Conservation (phyloP, 768 basidiomycete species). For the Agrocybe pediades region DNA sequence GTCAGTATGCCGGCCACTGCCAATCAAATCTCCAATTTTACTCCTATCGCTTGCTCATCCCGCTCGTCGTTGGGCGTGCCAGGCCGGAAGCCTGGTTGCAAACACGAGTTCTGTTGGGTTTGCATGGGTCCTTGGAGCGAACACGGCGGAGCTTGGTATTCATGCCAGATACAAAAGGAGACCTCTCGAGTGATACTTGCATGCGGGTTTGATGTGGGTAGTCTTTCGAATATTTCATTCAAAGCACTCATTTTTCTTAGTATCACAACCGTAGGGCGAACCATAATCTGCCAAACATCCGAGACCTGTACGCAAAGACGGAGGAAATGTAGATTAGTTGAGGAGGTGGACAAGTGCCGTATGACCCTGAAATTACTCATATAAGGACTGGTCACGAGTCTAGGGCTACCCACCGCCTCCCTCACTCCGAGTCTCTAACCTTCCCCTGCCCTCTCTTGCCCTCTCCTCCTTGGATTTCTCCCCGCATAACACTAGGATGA, state of each 20-base stretch:
- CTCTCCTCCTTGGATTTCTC: too few relatives aligned
- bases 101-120: conserved; percentile 98
- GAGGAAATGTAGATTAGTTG: conserved; percentile 99
- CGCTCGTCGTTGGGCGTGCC: too few relatives aligned
- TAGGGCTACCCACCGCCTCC: too few relatives aligned
- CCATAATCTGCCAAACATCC: conserved; percentile 93
- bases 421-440: too few relatives aligned
- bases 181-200: conserved; percentile 95
- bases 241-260: conserved; percentile 37
- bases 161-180: conserved; percentile 96
- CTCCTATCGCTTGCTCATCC: too few relatives aligned
- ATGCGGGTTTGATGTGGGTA: conserved; percentile 75
- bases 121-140: conserved; percentile 99
- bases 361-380: conserved; percentile 97
- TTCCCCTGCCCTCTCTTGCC: too few relatives aligned
- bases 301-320: conserved; percentile 90
- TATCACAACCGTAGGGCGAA: conserved; percentile 99
- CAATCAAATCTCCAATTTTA: too few relatives aligned
- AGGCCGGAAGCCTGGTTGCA: too few relatives aligned
- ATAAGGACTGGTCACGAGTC: too few relatives aligned
- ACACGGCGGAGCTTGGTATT: conserved; percentile 97
- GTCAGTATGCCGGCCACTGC: too few relatives aligned
- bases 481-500: too few relatives aligned
- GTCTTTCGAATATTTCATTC: not conserved
- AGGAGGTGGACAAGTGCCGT: conserved; percentile 86